phyloP scores from a whole-genome alignment of 495 filamentous ascomycete species.

The Tuber borchii region DNA sequence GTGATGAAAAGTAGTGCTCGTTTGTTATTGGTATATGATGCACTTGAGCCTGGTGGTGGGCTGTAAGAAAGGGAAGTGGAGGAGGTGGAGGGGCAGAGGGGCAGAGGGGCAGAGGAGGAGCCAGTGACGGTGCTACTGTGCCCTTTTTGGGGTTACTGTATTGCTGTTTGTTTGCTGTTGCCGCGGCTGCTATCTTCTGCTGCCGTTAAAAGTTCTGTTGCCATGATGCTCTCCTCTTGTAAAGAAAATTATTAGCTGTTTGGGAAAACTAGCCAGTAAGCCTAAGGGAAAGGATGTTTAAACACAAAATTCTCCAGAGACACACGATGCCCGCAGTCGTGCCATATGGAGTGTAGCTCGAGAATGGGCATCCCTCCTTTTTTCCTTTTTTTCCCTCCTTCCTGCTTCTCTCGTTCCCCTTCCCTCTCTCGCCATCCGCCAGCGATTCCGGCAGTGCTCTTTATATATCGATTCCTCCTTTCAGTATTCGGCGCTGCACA shows the following conservation, averaged over 20 bases:
- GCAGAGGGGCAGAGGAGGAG: neutral
- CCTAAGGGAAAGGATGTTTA: neutral
- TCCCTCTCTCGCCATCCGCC: slow-evolving; percentile 1
- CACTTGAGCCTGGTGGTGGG: neutral
- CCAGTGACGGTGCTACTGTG: neutral
- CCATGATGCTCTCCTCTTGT: neutral
- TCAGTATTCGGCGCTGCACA: slow-evolving; percentile 2
- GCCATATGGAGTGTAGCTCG: neutral
- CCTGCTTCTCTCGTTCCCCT: neutral
- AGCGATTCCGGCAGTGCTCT: neutral
- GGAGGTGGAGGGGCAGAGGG: too few species aligned
- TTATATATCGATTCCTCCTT: slow-evolving; percentile 6
- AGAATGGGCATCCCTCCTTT: neutral
- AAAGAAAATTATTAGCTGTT: neutral
- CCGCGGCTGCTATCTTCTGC: neutral
- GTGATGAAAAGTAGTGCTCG: neutral
- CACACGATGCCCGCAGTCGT: neutral
- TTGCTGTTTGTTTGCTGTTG: neutral
- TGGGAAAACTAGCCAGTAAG: neutral
- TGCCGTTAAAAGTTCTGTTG: neutral
- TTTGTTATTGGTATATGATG: neutral
- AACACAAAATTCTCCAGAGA: neutral
- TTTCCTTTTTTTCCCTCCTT: neutral
- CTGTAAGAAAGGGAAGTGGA: neutral
- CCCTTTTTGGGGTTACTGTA: neutral